phyloP scores from a whole-genome alignment of 2,329 filamentous ascomycete species.

The Dendryphion nanum region DNA sequence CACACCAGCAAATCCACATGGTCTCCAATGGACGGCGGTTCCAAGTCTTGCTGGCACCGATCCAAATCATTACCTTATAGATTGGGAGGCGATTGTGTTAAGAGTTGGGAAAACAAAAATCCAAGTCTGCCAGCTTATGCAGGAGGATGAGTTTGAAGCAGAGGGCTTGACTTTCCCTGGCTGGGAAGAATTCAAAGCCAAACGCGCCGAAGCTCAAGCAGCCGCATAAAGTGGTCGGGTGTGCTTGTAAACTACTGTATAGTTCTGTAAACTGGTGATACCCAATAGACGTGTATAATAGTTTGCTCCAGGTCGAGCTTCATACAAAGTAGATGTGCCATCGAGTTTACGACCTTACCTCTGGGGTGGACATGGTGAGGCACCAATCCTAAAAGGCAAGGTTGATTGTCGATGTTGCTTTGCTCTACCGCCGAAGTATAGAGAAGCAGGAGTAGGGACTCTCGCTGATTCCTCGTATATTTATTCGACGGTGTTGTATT shows the following conservation, averaged over 20 bases:
- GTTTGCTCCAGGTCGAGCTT: too few relatives aligned
- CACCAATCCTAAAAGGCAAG: conserved; percentile 28
- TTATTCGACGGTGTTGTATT: conserved; percentile 11
- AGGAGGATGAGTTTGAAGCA: conserved; percentile 53
- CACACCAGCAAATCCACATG: conserved; percentile 35
- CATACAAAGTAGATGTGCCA: too few relatives aligned
- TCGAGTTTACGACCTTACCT: too few relatives aligned
- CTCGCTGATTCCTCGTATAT: conserved; percentile 26
- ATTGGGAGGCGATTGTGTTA: conserved; percentile 55
- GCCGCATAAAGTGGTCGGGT: too few relatives aligned
- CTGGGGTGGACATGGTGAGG: too few relatives aligned
- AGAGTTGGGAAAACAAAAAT: conserved; percentile 61
- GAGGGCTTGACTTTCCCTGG: conserved; percentile 49
- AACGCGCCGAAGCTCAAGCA: conserved; percentile 4
- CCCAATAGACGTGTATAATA: too few relatives aligned
- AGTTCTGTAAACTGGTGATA: too few relatives aligned
- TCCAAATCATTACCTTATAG: conserved; percentile 59
- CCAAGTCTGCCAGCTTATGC: conserved; percentile 55
- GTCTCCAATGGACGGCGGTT: conserved; percentile 59
- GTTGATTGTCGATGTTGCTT: conserved; percentile 39
- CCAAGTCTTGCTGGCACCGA: conserved; percentile 54
- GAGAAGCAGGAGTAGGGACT: conserved; percentile 29
- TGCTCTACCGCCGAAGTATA: conserved; percentile 38
- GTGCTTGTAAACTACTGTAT: too few relatives aligned
- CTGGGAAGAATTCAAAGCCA: conserved; percentile 42